Evolutionary conservation across 176 grass and related monocot species (phyloP), one percentile per base, ranked within the genome.

Genomic region (Triticum urartu): DNA sequence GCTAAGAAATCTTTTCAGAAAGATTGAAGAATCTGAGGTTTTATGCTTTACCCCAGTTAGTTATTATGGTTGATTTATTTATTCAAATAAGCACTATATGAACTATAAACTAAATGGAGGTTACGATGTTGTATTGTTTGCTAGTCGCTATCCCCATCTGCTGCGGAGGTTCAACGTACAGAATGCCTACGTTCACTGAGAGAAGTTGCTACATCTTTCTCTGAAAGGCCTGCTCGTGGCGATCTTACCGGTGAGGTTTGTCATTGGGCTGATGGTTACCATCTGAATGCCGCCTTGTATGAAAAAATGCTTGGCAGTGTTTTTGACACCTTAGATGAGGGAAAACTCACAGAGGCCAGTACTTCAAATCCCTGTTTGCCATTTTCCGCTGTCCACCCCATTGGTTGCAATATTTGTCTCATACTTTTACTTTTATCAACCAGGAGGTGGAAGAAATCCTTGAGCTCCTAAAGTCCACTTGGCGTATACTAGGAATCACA

Each of bases 1-100:
- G 83, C 83, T 96, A 72, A 91, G 94, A 81, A 98, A 91, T 32
- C 88, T 98, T 64, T 79, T 98, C 24, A 94, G 84, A 88, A 94
- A 98, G 88, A 98, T 98, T 69, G 97, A 98, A 94, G 97, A 96
- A 78, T 92, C 94, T 50, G 97, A 98, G 97, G 97, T 98, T 86
- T 72, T 81, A 82, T 87, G 78, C 28, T 33, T 30, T 87, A 64
- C 54, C 85, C 70, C 67, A 68, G 25, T 47, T 21, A 77, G 30
- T 83, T 80, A 59, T 75, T 86, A 72, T 72, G 26, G 14, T 85
- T 86, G 52, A 56, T 24, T 70, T 79, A 43, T 74, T 66, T 26
- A 86, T 35, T 64, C 79, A 60, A 79, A 80, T 79, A 73, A 30
- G 30, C 4, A 34, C n/a, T 80, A 32, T 70, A 54, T 25, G 6